Base-by-base conservation (phyloP, 1,284 basidiomycete genomes). In the Ganoderma multipileum region DNA sequence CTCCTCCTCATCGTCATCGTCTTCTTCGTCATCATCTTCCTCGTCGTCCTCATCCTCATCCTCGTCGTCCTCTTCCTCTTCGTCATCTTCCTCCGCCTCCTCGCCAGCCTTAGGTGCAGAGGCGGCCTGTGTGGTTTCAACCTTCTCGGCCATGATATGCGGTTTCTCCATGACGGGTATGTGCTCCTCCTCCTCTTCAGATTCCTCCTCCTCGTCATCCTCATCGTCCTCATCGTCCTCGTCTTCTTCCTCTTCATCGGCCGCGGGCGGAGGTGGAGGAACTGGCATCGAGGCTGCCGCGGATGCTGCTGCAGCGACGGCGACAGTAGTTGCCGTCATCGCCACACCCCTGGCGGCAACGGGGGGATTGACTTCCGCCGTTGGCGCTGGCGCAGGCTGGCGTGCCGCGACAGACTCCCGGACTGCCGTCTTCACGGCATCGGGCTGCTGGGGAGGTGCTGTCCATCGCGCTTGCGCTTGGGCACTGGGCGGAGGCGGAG, bases 161-260 rank as follows among this genome's bases (percentile, higher is more conserved):
- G 58, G 58, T 8, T 60, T 39, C 39, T 60, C 58, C 58, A 60
- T 60, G 38, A 60, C 58, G 0, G 58, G 58, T 16, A 58, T 64
- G 3, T 71, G 63, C 23, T 69, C 67, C 16, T 69, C 65, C 7
- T 64, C 65, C 9, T 61, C 68, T 2, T 64, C 67, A 4, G 61
- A 52, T 3, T 62, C 65, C 0, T 62, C 62, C 2, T 63, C 64
- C 6, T 58, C 65, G 20, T 66, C 68, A 23, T 69, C 64, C 8
- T 70, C 66, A 7, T 42, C 58, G 23, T 64, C 62, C 5, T 64
- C 63, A 23, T 64, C 63, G 0, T 68, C 67, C 3, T 68, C 66
- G 12, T 64, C 61, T 1, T 67, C 68, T 6, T 60, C 61, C 5
- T 63, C 62, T 23, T 73, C 70, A 18, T 67, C 52, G 1, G 52